Percentiles rank a stretch among this genome's conserved stretches.
phyloP scores from a whole-genome alignment of 176 grass and related monocot genomes.

The Bonia amplexicaulis region DNA sequence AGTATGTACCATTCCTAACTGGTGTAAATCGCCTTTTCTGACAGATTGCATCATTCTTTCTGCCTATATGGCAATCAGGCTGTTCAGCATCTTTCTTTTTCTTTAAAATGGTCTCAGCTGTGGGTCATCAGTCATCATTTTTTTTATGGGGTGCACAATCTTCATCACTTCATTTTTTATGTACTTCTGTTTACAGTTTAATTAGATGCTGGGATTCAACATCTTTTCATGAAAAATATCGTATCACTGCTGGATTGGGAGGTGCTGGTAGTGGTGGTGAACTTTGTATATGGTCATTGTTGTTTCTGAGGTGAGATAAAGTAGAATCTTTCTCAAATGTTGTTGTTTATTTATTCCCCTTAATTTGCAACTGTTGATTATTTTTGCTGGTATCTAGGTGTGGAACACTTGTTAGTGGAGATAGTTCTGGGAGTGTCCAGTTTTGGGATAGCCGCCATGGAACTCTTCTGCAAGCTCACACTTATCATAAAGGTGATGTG shows the following conservation, averaged over 20 bases:
- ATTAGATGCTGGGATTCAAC: slow-evolving; percentile 91
- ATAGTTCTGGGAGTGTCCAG: slow-evolving; percentile 85
- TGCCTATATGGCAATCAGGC: neutral
- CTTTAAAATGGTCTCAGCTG: neutral
- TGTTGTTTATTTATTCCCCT: neutral
- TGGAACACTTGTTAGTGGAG: slow-evolving; percentile 91
- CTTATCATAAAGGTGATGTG: slow-evolving; percentile 81
- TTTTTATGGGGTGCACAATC: neutral
- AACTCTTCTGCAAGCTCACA: slow-evolving; percentile 84
- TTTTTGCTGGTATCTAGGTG: slow-evolving; percentile 58
- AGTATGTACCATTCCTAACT: slow-evolving; percentile 51
- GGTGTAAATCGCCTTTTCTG: neutral
- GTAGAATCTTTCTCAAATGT: neutral
- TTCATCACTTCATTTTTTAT: neutral
- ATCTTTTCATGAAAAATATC: slow-evolving; percentile 80
- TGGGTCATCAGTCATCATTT: neutral
- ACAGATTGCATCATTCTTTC: neutral
- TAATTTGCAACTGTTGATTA: slow-evolving; percentile 13
- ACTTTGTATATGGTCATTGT: slow-evolving; percentile 73
- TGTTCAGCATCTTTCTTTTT: neutral
- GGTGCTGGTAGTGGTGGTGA: slow-evolving; percentile 65
- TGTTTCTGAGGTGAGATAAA: slow-evolving; percentile 64
- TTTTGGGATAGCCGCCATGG: slow-evolving; percentile 93
- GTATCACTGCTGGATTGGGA: slow-evolving; percentile 85
- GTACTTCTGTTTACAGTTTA: slow-evolving; percentile 41